Evolutionary conservation across 2,329 filamentous ascomycete genomes (phyloP), one percentile per base, ranked within the genome.

Genomic region (Nemania sp.): DNA sequence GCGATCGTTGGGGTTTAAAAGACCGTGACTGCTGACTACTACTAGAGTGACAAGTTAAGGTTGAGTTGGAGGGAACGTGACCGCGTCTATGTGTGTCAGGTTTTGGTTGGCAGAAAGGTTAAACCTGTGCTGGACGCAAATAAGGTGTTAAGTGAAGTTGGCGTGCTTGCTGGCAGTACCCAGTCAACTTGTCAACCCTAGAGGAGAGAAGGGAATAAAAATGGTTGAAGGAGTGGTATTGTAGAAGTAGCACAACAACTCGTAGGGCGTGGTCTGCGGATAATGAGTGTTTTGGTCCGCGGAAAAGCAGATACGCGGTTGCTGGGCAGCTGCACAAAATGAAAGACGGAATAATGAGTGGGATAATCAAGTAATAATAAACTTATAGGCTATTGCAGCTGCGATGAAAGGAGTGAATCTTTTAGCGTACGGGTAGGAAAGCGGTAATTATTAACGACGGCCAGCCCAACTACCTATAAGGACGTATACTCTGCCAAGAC

Each of bases 351-450:
- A 52, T 57, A 43, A 26, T 13, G n/a, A 41, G 18, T 41, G 11
- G 45, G 11, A 47, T 64, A 70, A 74, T 73, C 67, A 72, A 73
- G 73, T 69, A 73, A 73, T 70, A 73, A 73, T 68, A 68, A 35
- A 54, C 26, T 56, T 52, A 62, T 62, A 52, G 52, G 41, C 43
- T 57, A 26, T 51, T 49, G 56, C 38, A 22, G 57, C 18, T 49
- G 56, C 61, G 58, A 66, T 66, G 58, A 41, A 43, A 65, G 51
- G 32, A 24, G 10, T 58, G 63, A 47, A 38, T 35, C 60, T 54
- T 56, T 35, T 1, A 35, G 32, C 32, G 32, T n/a, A n/a, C n/a
- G n/a, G n/a, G 41, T 22, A 13, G 45, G 10, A 49, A 11, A 49
- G 20, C 24, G 20, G 10, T 6, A 5, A 22, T 49, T 24, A 49